Base-by-base conservation (phyloP, 805 yeast genomes). In the Yarrowia sp. region DNA sequence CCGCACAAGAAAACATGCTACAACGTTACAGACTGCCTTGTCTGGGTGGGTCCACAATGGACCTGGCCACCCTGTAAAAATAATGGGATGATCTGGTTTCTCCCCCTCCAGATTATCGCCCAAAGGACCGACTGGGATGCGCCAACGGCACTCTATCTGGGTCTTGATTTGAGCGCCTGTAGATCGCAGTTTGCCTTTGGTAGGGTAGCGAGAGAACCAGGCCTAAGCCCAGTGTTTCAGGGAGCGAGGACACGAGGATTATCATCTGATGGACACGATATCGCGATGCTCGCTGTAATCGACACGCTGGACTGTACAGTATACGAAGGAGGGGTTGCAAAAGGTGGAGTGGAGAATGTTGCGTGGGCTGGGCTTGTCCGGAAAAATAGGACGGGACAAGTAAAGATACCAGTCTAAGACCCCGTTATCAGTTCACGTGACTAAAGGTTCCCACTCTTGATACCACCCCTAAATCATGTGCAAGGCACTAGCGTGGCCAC, bases 401-500 rank as follows among this genome's bases (percentile, higher is more conserved):
- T 3, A 22, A 5, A 22, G 28, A 22, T 22, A 22, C 28, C 28
- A 22, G n/a, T 5, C 28, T 3, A 22, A 22, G 28, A 22, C 28
- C 28, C 28, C 44, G 28, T 17, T 44, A 14, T 9, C 53, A 17
- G 8, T 47, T 33, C 53, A 47, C 53, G 53, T 33, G 53, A 45
- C 51, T 9, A 11, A 14, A 44, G 7, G 48, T 44, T 44, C 36
- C n/a, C 17, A 28, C 35, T 8, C 10, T 11, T n/a, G 48, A 44
- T 28, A 31, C 50, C 53, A 32, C 28, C 39, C 28, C 18, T 33
- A 8, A 15, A 10, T 17, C 55, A 33, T 33, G 55, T 50, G 57
- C 43, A 51, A 51, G 58, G 58, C 58, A 51, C 58, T 51, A 36
- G 58, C 43, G 58, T 22, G 42, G 43, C 38, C 55, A 33, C 58